Conservation (phyloP, 2,329 filamentous ascomycete genomes). For the Boeremia lycopersici region DNA sequence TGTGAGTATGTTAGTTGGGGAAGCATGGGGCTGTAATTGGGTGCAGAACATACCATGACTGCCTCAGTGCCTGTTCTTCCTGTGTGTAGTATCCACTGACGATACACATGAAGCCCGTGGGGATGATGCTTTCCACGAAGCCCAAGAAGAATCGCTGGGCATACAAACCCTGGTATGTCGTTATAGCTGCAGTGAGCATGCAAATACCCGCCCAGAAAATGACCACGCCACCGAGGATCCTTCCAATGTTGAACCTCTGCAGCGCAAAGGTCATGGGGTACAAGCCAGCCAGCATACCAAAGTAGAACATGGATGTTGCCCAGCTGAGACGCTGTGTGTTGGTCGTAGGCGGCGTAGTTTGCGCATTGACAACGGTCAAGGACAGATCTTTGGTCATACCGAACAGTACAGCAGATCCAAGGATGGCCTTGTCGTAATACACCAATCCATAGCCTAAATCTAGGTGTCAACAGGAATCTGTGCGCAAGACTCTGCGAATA, state of each 20-base stretch:
- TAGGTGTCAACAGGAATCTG: neutral
- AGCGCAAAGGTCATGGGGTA: slow-evolving; percentile 75
- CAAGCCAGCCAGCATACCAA: slow-evolving; percentile 75
- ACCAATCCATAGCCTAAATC: slow-evolving; percentile 67
- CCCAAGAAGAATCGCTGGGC: slow-evolving; percentile 63
- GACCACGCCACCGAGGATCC: slow-evolving; percentile 67
- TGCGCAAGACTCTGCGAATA: neutral
- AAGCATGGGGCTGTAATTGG: neutral
- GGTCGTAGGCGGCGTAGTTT: slow-evolving; percentile 59
- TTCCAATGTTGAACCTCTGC: slow-evolving; percentile 70
- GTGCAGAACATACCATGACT: slow-evolving; percentile 52
- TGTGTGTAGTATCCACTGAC: slow-evolving; percentile 52
- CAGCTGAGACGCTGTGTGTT: slow-evolving; percentile 73
- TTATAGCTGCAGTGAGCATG: slow-evolving; percentile 71
- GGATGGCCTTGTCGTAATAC: slow-evolving; percentile 77
- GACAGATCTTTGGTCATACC: slow-evolving; percentile 74
- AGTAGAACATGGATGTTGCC: slow-evolving; percentile 82
- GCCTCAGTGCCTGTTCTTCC: slow-evolving; percentile 55
- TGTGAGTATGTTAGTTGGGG: neutral
- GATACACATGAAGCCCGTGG: slow-evolving; percentile 63
- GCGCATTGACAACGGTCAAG: slow-evolving; percentile 61
- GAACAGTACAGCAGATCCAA: slow-evolving; percentile 74
- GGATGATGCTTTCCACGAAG: slow-evolving; percentile 61
- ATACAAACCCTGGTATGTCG: slow-evolving; percentile 66
- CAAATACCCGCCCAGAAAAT: slow-evolving; percentile 71